These are phyloP conservation scores for Sphaerulina musiva DNA, from an alignment of 2,329 filamentous ascomycete genomes.

Conservation along the genomic window DNA sequence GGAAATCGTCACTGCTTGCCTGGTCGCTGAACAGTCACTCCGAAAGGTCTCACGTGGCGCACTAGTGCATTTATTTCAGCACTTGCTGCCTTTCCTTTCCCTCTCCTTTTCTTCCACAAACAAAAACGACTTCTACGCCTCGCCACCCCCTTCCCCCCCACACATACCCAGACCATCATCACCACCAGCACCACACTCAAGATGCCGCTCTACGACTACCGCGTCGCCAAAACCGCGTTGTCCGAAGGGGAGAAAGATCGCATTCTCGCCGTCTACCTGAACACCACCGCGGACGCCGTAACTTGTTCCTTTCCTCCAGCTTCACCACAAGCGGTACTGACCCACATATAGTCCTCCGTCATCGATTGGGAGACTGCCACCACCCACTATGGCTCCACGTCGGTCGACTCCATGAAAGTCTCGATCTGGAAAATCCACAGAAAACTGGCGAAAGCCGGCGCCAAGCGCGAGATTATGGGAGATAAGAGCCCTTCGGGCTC, in stretches of 20 bases:
- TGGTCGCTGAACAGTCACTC: too few species aligned
- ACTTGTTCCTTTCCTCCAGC: not conserved
- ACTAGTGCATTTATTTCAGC: too few species aligned
- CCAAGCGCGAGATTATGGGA: conserved; percentile 12
- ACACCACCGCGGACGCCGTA: conserved; percentile 17
- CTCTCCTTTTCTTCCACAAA: not conserved
- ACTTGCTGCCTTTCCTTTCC: too few species aligned
- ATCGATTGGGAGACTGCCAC: conserved; percentile 29
- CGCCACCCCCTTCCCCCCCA: not conserved
- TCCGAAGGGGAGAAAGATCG: conserved; percentile 29
- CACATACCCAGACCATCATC: conserved; percentile 1
- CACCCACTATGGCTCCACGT: conserved; percentile 24
- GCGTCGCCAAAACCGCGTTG: conserved; percentile 22
- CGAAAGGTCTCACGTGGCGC: too few species aligned
- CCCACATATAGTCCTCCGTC: conserved; percentile 20
- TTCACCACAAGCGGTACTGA: conserved; percentile 1
- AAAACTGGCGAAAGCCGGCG: conserved; percentile 28
- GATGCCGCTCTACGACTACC: conserved; percentile 26
- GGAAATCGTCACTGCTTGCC: too few species aligned
- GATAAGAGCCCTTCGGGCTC: not conserved
- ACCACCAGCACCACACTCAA: not conserved
- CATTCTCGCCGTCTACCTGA: conserved; percentile 27
- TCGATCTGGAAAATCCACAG: conserved; percentile 20
- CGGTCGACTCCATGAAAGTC: conserved; percentile 25
- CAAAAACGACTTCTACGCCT: not conserved